Evolutionary conservation across 352 stramenopile genomes (phyloP).

Genomic region (Pythium sukuiense): DNA sequence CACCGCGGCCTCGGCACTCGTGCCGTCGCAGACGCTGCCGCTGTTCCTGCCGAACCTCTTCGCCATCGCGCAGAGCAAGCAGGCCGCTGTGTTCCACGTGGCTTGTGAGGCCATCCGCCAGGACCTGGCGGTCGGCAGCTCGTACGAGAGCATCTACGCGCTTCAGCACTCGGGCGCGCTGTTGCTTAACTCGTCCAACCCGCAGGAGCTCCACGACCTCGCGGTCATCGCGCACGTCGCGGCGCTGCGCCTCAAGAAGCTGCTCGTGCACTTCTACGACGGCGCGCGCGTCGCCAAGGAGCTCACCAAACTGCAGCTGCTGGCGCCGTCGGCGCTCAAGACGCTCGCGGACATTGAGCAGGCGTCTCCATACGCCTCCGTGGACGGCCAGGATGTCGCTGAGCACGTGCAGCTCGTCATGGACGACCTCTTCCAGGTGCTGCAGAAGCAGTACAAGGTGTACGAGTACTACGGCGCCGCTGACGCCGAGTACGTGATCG

Average conservation of each 20-base stretch:
- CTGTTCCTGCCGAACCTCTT: constrained; percentile 76
- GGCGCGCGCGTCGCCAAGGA: constrained; percentile 64
- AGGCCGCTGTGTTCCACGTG: constrained; percentile 62
- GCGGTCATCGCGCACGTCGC: constrained; percentile 75
- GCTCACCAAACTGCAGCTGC: constrained; percentile 54
- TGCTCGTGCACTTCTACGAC: constrained; percentile 84
- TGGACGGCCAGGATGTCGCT: constrained; percentile 33
- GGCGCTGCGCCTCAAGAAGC: constrained; percentile 53
- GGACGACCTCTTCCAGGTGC: constrained; percentile 71
- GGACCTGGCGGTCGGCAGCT: constrained; percentile 55
- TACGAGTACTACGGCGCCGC: constrained; percentile 75
- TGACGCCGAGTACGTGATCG: constrained; percentile 70
- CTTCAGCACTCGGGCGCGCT: constrained; percentile 71
- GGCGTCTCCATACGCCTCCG: constrained; percentile 11
- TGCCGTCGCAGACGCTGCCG: constrained; percentile 73
- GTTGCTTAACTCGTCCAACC: constrained; percentile 64
- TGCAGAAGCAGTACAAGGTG: constrained; percentile 77
- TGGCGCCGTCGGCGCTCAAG: constrained; percentile 55
- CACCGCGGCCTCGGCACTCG: constrained; percentile 44
- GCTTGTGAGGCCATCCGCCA: constrained; percentile 52
- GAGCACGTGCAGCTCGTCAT: constrained; percentile 75
- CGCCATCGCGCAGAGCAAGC: constrained; percentile 42
- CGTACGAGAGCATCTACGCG: constrained; percentile 66
- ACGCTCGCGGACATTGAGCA: constrained; percentile 39
- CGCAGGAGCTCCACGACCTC: constrained; percentile 80